Conservation (phyloP, 805 yeast species). For the Saturnispora bothae region DNA sequence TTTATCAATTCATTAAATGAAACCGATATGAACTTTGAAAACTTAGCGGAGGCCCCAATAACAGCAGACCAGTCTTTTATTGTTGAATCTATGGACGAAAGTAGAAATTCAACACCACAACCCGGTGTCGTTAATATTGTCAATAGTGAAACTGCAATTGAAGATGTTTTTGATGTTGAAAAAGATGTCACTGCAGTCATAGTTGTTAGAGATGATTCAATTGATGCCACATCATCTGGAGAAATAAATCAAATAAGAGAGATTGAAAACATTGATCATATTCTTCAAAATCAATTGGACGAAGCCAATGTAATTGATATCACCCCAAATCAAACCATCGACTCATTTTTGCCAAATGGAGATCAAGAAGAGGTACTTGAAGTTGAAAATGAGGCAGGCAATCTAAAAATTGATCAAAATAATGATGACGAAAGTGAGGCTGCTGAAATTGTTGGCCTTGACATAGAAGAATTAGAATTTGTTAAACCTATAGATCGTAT, state of each 20-base stretch:
- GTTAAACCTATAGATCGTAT: not conserved
- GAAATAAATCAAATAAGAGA: not conserved
- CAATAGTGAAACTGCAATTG: not conserved
- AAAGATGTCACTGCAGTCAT: slow-evolving; percentile 2
- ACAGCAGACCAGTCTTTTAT: slow-evolving; percentile 21
- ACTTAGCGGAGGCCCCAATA: slow-evolving; percentile 10
- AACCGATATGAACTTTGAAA: slow-evolving; percentile 10
- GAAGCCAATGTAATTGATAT: slow-evolving; percentile 3
- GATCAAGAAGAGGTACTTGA: not conserved
- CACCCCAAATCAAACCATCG: not conserved
- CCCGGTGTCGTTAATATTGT: not conserved
- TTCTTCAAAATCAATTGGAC: slow-evolving; percentile 1
- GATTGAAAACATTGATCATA: slow-evolving; percentile 7
- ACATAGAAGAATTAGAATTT: not conserved
- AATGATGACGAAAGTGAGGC: not conserved
- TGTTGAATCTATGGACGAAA: slow-evolving; percentile 13
- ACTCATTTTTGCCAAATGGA: not conserved
- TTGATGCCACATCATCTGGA: not conserved
- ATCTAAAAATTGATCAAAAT: not conserved
- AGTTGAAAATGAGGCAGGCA: not conserved
- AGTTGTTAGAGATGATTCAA: slow-evolving; percentile 6
- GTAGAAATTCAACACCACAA: not conserved
- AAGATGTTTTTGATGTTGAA: not conserved
- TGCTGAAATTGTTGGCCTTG: not conserved
- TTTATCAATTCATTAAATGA: slow-evolving; percentile 22